Percentiles rank a stretch among this genome's conserved stretches.
Conservation (phyloP, 2,329 filamentous ascomycete species). For the Apiospora kogelbergensis region DNA sequence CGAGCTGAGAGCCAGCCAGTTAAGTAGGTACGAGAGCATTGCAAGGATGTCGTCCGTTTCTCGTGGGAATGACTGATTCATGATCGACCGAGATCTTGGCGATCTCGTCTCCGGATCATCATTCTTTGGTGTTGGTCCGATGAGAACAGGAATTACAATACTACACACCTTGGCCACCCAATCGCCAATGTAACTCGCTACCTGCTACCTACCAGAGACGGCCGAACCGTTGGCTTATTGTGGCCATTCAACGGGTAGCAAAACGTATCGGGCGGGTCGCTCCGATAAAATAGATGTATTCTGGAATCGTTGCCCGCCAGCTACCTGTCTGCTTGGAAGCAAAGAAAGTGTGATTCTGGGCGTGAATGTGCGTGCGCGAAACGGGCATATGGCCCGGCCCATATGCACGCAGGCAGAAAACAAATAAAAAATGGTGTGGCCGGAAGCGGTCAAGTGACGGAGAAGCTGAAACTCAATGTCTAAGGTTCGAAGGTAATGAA, state of each 20-base stretch:
- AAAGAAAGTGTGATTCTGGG: too few species aligned
- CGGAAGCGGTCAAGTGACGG: not conserved
- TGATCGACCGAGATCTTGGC: constrained; percentile 2
- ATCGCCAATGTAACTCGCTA: not conserved
- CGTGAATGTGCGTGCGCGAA: not conserved
- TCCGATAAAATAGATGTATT: not conserved
- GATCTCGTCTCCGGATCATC: constrained; percentile 1
- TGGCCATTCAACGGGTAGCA: not conserved
- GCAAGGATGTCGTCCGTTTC: not conserved
- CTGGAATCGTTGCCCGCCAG: not conserved
- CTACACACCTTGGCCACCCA: not conserved
- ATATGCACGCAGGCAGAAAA: not conserved
- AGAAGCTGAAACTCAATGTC: constrained; percentile 6
- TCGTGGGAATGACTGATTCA: not conserved
- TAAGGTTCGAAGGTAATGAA: not conserved
- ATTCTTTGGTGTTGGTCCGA: not conserved
- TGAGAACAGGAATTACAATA: not conserved
- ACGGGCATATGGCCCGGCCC: not conserved
- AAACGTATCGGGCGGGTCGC: not conserved
- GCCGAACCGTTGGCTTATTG: not conserved
- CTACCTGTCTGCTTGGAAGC: not conserved
- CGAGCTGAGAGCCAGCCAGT: not conserved
- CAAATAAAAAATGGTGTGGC: not conserved
- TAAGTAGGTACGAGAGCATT: not conserved
- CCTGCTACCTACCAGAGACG: not conserved